phyloP scores from a whole-genome alignment of 208 protist species.

The Endotrypanum monterogeii region DNA sequence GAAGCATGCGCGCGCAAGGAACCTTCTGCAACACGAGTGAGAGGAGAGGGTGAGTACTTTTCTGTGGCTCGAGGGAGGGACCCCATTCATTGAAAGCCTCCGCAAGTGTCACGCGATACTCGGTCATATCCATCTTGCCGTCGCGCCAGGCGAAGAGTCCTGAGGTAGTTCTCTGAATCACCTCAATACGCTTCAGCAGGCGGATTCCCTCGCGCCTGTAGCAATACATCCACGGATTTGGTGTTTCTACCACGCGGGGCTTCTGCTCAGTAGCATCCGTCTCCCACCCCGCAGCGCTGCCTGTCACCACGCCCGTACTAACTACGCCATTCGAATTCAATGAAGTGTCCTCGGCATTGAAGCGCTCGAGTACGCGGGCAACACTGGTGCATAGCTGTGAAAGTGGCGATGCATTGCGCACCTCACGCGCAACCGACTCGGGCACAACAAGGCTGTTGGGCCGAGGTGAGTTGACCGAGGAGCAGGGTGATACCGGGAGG shows the following conservation, averaged over 20 bases:
- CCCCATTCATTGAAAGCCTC: neutral
- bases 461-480: neutral
- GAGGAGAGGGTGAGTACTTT: constrained; percentile 39
- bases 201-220: constrained; percentile 54
- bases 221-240: constrained; percentile 28
- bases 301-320: neutral
- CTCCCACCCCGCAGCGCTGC: neutral
- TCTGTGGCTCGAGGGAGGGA: constrained; percentile 6
- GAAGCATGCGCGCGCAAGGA: constrained; percentile 64
- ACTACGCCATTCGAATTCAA: neutral
- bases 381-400: constrained; percentile 28
- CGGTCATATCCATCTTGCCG: constrained; percentile 54
- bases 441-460: constrained; percentile 1
- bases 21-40: constrained; percentile 14
- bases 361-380: constrained; percentile 26
- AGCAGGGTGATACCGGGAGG: neutral
- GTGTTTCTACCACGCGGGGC: neutral
- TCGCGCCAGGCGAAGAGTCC: constrained; percentile 63
- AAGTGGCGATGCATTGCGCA: constrained; percentile 18
- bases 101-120: constrained; percentile 2
- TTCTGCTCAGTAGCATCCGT: neutral
- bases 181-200: constrained; percentile 50
- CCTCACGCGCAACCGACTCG: constrained; percentile 22
- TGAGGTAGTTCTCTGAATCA: constrained; percentile 45
- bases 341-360: constrained; percentile 5